Evolutionary conservation across 306 rosid genomes (phyloP), one percentile per base, ranked within the genome.

Genomic region (Quercus aquifolioides): DNA sequence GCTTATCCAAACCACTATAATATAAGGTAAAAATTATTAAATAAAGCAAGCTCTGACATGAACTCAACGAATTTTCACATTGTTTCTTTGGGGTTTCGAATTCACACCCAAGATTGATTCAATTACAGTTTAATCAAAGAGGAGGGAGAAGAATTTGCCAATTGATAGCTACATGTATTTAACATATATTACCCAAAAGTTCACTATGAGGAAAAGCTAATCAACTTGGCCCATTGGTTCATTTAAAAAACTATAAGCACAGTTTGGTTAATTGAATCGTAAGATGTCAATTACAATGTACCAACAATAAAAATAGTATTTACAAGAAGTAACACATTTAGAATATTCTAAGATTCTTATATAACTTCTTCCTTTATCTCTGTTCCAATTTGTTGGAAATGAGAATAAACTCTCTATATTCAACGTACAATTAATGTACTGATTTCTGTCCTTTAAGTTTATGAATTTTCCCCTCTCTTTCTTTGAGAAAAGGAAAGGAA

Each of bases 1-100:
- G 76, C 76, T 86, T 80, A 87, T 84, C 91, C 85, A 74, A 80
- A 31, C 49, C 79, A 77, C 79, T 81, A 12, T 49, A 49, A 49
- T 49, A 49, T 12, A 81, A 78, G 49, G 6, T 60, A 62, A 41
- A 38, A 7, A 65, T 76, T 68, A 82, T 49, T 18, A 43, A 64
- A 71, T 35, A 14, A 26, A 25, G 28, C 38, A 14, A 26, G 46
- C 64, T 52, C 64, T 52, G 15, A 17, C 26, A 6, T 73, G 76
- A 52, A 73, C 65, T 35, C 76, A 28, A 68, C 17, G 12, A 68
- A 68, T 23, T 41, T 41, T 19, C 6, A 35, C 20, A 19, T 10
- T 19, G 25, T 17, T 6, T 35, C 25, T 19, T 35, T 68, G 25
- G 15, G 5, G 26, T 68, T 6, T 23, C 4, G 3, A 68, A 35